Evolutionary conservation across 768 basidiomycete genomes (phyloP), one percentile per base, ranked within the genome.

Genomic region (Agrocybe praecox): DNA sequence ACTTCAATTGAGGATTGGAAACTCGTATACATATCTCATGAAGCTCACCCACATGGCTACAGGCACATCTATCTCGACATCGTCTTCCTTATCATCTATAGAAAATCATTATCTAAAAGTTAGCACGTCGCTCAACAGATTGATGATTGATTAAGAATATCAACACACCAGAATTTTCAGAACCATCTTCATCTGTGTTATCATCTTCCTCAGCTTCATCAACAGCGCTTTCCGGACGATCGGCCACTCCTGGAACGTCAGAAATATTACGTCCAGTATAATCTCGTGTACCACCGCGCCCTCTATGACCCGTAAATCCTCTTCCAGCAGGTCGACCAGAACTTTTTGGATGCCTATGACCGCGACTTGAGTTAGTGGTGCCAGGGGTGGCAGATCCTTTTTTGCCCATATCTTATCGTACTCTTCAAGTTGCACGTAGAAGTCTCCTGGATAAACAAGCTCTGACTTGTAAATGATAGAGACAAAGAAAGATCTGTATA

Each of bases 31-130:
- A 21, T 32, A 29, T 55, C 10, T n/a, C 9, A 48, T 19, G 45
- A 46, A 79, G 32, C 94, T 72, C 55, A 90, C 94, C 96, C 96
- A 98, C 96, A 98, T 98, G 33, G 93, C 95, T 3, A 97, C 88
- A 2, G 94, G 93, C 11, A 97, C 85, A 18, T 80, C 74, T 36
- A 85, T 84, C 42, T 55, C 42, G 7, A 55, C 50, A 29, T 49
- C 24, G 10, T 46, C 64, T 29, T 68, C 69, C 4, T 54, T 49
- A 15, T 55, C 53, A 18, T 19, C 49, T 53, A 12, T 10, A 11
- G 18, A n/a, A 9, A 15, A 40, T 11, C 21, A 52, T 10, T 52
- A 52, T 4, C 22, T 15, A 23, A 15, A 21, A 43, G 36, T 23
- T 14, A 12, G 17, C n/a, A n/a, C n/a, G n/a, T n/a, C n/a, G n/a